Conservation (phyloP, 2,329 filamentous ascomycete species). For the Ophiostoma novo-ulmi region DNA sequence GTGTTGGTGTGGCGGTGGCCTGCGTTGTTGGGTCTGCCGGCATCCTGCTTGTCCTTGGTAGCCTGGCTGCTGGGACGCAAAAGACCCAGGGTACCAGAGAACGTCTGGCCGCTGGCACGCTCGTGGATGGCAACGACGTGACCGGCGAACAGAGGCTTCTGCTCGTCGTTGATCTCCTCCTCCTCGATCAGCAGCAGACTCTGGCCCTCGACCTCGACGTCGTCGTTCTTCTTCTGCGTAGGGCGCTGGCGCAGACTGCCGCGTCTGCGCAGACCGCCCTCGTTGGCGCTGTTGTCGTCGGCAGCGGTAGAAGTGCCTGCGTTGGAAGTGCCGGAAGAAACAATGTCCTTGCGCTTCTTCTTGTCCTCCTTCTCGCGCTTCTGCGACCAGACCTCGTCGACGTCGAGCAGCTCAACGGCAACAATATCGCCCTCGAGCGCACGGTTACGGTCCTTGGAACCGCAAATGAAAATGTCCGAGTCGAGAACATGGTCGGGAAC, state of each 20-base stretch:
- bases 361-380: conserved; percentile 99
- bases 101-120: conserved; percentile 96
- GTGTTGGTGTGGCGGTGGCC: conserved; percentile 30
- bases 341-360: conserved; percentile 99
- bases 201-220: conserved; percentile 97
- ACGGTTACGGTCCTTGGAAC: conserved; percentile 97
- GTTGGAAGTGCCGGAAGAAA: conserved; percentile 69
- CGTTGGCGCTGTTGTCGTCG: conserved; percentile 56
- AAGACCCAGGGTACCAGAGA: conserved; percentile 90
- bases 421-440: conserved; percentile 94
- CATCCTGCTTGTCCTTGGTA: conserved; percentile 98
- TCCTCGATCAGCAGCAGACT: conserved; percentile 95
- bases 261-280: conserved; percentile 84
- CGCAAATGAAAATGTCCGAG: conserved; percentile 98
- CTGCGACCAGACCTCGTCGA: conserved; percentile 97
- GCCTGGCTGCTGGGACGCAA: conserved; percentile 95
- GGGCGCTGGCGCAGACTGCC: conserved; percentile 94
- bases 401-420: conserved; percentile 90
- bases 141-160: conserved; percentile 94
- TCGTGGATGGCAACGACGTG: conserved; percentile 97
- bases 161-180: conserved; percentile 96
- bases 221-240: conserved; percentile 99
- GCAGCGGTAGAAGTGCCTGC: conserved; percentile 55
- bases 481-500: conserved; percentile 82
- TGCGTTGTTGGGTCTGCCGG: conserved; percentile 69